Percentiles rank a stretch among this genome's conserved stretches.
phyloP scores from a whole-genome alignment of 31 red algal genomes.

The Endocladia muricata region DNA sequence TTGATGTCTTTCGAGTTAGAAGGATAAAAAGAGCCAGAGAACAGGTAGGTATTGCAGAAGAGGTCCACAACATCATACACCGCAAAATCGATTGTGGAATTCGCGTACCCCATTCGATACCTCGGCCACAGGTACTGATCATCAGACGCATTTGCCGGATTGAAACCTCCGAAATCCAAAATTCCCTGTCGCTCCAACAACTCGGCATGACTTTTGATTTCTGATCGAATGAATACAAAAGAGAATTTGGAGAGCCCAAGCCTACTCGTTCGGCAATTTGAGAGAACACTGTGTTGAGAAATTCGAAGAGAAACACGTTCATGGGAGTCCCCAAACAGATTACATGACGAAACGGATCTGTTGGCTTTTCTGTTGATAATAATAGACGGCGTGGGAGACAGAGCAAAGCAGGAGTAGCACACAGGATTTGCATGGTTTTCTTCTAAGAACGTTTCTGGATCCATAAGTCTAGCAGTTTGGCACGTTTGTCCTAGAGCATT shows the following conservation, averaged over 20 bases:
- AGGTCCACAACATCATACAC: slow-evolving; percentile 48
- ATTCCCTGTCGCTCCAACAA: slow-evolving; percentile 39
- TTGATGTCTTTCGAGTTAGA: slow-evolving; percentile 10
- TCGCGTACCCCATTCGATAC: slow-evolving; percentile 22
- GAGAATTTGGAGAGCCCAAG: slow-evolving; percentile 6
- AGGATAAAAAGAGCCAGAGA: slow-evolving; percentile 69
- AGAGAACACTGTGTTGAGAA: slow-evolving; percentile 14
- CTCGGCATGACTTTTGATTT: slow-evolving; percentile 4
- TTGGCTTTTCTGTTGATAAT: neutral
- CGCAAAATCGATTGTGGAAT: slow-evolving; percentile 7
- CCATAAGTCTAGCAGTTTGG: neutral
- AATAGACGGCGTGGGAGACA: neutral
- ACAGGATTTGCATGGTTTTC: slow-evolving; percentile 14
- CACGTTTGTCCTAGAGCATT: neutral
- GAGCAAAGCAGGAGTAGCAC: slow-evolving; percentile 23
- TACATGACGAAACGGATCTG: neutral
- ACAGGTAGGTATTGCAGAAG: slow-evolving; percentile 67
- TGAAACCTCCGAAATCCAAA: slow-evolving; percentile 40
- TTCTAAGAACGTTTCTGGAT: slow-evolving; percentile 11
- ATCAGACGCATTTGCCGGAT: slow-evolving; percentile 16
- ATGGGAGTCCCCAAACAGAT: neutral
- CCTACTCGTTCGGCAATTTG: slow-evolving; percentile 20
- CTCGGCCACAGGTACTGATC: slow-evolving; percentile 18
- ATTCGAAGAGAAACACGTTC: neutral
- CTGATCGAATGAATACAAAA: slow-evolving; percentile 2